Evolutionary conservation across 2,329 filamentous ascomycete species (phyloP), one percentile per base, ranked within the genome.

Genomic region (Aspergillus tanneri): DNA sequence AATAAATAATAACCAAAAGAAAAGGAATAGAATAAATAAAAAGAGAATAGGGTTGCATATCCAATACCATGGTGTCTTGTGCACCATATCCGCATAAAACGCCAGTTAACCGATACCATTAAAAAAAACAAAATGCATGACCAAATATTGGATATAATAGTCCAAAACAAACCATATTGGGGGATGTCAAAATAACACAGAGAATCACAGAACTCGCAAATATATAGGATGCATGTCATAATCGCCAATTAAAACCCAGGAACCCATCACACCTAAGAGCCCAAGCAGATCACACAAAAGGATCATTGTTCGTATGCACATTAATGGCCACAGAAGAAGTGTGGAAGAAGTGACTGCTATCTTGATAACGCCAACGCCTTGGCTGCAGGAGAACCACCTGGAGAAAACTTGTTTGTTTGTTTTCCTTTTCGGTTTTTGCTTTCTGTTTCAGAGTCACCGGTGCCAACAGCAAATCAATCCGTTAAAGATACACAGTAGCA

Each of bases 401-500:
- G 21, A 24, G 24, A 30, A 36, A 25, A 30, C 39, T 28, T n/a
- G 25, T 32, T 12, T 22, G 27, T 34, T 43, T 6, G 35, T 21
- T 36, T 49, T 50, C 52, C 37, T 40, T 48, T 19, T 42, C 34
- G 39, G 28, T 25, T 46, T n/a, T 22, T 46, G 23, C 22, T 37
- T 19, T 25, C 42, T 30, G 27, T 10, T 10, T 30, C 27, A n/a
- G 11, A 12, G 27, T 30, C 11, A 12, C 9, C 27, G 30, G 35
- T 39, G 25, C 24, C 44, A 56, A 39, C 21, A 56, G 42, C 23
- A 25, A 43, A 44, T 52, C 64, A 69, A 54, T 68, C 66, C 19
- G 64, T 65, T 50, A 67, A 57, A 32, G 64, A 65, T 18, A 62
- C 53, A 50, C 67, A 70, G 48, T 69, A 70, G 50, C 67, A 70